Base-by-base conservation (phyloP, 169 alveolate genomes). In the Condylostoma magnum region DNA sequence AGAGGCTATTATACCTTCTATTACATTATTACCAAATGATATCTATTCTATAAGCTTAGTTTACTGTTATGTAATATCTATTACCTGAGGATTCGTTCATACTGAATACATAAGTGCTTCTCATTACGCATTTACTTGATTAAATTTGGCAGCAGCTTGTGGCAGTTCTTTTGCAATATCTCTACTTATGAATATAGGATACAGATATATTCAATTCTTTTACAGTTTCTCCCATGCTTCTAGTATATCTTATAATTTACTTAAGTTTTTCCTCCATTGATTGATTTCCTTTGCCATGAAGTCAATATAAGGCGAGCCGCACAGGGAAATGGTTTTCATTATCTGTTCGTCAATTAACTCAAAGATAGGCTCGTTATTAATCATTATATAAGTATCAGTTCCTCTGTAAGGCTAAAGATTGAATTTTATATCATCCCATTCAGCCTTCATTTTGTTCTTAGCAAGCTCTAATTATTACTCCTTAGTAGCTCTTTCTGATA, bases 151-250 rank as follows among this genome's bases (percentile, higher is more conserved):
- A 51, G 86, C 87, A 85, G 85, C 95, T 0, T 74, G 68, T 15
- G 94, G 90, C 77, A 92, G 84, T 48, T 85, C 83, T 58, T 89
- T 89, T 65, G 85, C 89, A 31, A 92, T 90, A 66, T 92, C 97
- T 58, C 84, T 93, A 5, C 93, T 79, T 33, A 91, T 76, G 53
- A 92, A 89, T n/a, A 92, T 89, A 18, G 97, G 95, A 56, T 89
- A 93, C 31, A 92, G 73, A 76, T 92, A 92, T 89, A 89, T 84
- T 90, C 93, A 92, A 8, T 88, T 85, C 65, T 88, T 84, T 76
- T 92, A 84, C 52, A 86, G 82, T 74, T 89, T 87, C 46, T 78
- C 69, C 76, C 87, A 71, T 44, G 75, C 90, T 52, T 88, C 94
- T 20, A 88, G 47, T 4, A 84, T 54, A 41, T 88, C 92, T 77